Percentiles rank a stretch among this genome's conserved stretches.
phyloP scores from a whole-genome alignment of 1,139 yeast species.

The Lodderomyces jiufengensis region DNA sequence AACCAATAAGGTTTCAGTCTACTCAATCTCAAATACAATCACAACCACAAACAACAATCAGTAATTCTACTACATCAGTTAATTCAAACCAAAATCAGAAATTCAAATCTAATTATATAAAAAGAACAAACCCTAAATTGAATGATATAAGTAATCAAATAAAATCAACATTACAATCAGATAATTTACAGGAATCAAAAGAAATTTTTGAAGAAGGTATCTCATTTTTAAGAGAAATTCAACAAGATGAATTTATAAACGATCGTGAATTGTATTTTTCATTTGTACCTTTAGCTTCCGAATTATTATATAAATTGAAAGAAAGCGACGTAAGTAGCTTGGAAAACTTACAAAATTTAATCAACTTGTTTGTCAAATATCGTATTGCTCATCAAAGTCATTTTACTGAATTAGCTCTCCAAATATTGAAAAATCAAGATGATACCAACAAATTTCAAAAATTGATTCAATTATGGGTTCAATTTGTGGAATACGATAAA shows the following conservation, averaged over 20 bases:
- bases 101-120: not conserved
- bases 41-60: not conserved
- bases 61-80: slow-evolving; percentile 6
- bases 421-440: slow-evolving; percentile 16
- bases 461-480: slow-evolving; percentile 34
- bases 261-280: slow-evolving; percentile 21
- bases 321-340: slow-evolving; percentile 1
- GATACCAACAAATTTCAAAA: slow-evolving; percentile 16
- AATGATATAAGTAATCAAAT: slow-evolving; percentile 36
- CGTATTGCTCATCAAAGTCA: slow-evolving; percentile 33
- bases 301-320: slow-evolving; percentile 21
- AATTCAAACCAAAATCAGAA: slow-evolving; percentile 1
- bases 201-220: slow-evolving; percentile 45
- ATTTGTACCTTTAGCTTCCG: slow-evolving; percentile 27
- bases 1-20: not conserved
- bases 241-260: slow-evolving; percentile 29
- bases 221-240: slow-evolving; percentile 37
- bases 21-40: slow-evolving; percentile 7
- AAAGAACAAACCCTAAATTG: slow-evolving; percentile 21
- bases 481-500: slow-evolving; percentile 25
- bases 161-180: slow-evolving; percentile 20
- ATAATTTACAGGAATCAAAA: slow-evolving; percentile 28
- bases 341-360: slow-evolving; percentile 18
- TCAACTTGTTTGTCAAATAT: slow-evolving; percentile 27
- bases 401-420: slow-evolving; percentile 25